Percentiles rank a stretch among this genome's conserved stretches.
Conservation (phyloP, 306 rosid genomes). For the Astragalus membranaceus region DNA sequence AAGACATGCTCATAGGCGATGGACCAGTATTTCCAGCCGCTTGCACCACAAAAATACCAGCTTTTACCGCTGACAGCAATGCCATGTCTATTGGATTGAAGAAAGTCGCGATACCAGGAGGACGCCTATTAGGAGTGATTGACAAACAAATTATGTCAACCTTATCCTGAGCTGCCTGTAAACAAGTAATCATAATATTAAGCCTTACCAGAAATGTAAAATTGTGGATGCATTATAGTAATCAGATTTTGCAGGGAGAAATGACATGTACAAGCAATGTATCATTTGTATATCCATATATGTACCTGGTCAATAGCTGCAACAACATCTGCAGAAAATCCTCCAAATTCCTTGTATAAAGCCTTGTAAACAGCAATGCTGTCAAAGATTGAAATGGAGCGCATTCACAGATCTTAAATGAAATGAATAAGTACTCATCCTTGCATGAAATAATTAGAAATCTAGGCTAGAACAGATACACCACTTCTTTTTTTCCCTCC, state of each 20-base stretch:
- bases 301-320: constrained; percentile 95
- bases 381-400: constrained; percentile 30
- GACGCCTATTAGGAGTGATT: constrained; percentile 91
- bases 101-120: constrained; percentile 85
- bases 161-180: constrained; percentile 92
- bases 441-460: not conserved
- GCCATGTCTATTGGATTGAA: constrained; percentile 99
- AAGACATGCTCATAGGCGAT: constrained; percentile 85
- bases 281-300: not conserved
- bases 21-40: constrained; percentile 99
- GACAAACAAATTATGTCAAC: constrained; percentile 91
- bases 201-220: not conserved
- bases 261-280: not conserved
- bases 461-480: not conserved
- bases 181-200: constrained; percentile 8
- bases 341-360: constrained; percentile 87
- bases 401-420: not conserved
- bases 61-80: constrained; percentile 78
- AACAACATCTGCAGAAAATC: constrained; percentile 98
- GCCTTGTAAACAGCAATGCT: constrained; percentile 95
- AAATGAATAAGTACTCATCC: not conserved
- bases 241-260: not conserved
- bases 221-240: not conserved
- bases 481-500: not conserved
- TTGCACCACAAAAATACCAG: constrained; percentile 96